A percentile compares a stretch with the other conserved stretches of the same genome.
Conservation (phyloP, 352 stramenopile species). For the Aphanomyces astaci region DNA sequence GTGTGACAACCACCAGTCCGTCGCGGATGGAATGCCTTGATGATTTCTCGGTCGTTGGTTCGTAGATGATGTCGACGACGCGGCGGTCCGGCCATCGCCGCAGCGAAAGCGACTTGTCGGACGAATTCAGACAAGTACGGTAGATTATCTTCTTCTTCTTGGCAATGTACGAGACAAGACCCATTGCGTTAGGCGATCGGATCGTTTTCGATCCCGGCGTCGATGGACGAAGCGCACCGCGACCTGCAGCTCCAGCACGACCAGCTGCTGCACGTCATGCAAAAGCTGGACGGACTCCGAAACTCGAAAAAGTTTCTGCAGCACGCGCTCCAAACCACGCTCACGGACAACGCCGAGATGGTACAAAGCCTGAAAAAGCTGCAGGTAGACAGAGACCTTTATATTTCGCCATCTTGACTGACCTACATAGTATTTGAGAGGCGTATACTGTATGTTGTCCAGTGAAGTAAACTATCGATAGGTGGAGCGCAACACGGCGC, state of each 20-base stretch:
- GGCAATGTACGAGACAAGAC: too few relatives aligned
- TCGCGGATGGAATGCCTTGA: too few relatives aligned
- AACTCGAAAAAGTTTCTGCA: conserved; percentile 20
- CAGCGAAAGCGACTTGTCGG: conserved; percentile 9
- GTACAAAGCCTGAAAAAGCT: neutral
- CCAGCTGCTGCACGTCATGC: conserved; percentile 2
- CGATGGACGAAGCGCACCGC: neutral
- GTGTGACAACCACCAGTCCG: too few relatives aligned
- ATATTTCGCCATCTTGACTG: neutral
- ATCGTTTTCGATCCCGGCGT: neutral
- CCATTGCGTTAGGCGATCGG: conserved; percentile 11
- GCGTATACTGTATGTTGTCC: too few relatives aligned
- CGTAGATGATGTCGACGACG: neutral
- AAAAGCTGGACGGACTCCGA: conserved; percentile 6
- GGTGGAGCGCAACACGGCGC: conserved; percentile 9
- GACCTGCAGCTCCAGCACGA: conserved; percentile 6
- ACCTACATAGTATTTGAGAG: neutral
- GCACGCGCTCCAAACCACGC: conserved; percentile 1
- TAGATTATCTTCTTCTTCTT: neutral
- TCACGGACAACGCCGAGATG: conserved; percentile 11
- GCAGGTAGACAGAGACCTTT: neutral
- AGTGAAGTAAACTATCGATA: too few relatives aligned
- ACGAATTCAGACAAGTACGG: conserved; percentile 2
- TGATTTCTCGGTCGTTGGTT: too few relatives aligned
- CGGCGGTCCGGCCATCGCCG: neutral